Conservation (phyloP, 352 stramenopile genomes). For the Hyaloperonospora brassicae region DNA sequence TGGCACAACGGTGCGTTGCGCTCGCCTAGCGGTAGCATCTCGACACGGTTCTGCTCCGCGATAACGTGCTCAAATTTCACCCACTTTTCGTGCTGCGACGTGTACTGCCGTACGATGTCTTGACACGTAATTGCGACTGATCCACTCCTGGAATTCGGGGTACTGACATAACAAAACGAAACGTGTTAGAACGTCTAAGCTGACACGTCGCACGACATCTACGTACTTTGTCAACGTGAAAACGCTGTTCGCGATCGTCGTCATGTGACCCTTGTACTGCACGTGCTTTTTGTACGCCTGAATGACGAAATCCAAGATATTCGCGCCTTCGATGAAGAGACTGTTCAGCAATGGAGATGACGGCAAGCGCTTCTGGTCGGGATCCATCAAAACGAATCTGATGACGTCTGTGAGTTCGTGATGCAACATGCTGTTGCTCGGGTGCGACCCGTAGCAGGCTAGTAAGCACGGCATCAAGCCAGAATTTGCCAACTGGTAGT, state of each 20-base stretch:
- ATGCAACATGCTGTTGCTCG: constrained; percentile 77
- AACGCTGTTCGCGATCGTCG: constrained; percentile 84
- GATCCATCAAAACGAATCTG: constrained; percentile 77
- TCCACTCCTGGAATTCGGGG: constrained; percentile 56
- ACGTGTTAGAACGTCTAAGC: constrained; percentile 11
- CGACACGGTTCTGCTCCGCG: constrained; percentile 69
- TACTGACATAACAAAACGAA: constrained; percentile 26
- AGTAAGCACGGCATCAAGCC: constrained; percentile 79
- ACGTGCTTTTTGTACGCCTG: constrained; percentile 63
- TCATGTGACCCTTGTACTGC: constrained; percentile 86
- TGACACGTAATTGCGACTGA: constrained; percentile 54
- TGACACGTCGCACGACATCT: constrained; percentile 2
- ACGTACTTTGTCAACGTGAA: constrained; percentile 82
- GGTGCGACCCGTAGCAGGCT: constrained; percentile 66
- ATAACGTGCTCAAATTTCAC: constrained; percentile 65
- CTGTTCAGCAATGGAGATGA: constrained; percentile 74
- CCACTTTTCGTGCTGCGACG: constrained; percentile 59
- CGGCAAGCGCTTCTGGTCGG: constrained; percentile 71
- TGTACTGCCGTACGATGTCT: constrained; percentile 75
- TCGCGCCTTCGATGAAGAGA: constrained; percentile 59
- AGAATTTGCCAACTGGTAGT: constrained; percentile 60
- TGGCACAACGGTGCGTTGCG: constrained; percentile 74
- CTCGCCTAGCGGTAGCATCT: constrained; percentile 77
- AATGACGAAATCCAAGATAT: constrained; percentile 79
- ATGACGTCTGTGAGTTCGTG: constrained; percentile 83